phyloP scores from a whole-genome alignment of 805 yeast genomes.

The Kodamaea neixiangensis region DNA sequence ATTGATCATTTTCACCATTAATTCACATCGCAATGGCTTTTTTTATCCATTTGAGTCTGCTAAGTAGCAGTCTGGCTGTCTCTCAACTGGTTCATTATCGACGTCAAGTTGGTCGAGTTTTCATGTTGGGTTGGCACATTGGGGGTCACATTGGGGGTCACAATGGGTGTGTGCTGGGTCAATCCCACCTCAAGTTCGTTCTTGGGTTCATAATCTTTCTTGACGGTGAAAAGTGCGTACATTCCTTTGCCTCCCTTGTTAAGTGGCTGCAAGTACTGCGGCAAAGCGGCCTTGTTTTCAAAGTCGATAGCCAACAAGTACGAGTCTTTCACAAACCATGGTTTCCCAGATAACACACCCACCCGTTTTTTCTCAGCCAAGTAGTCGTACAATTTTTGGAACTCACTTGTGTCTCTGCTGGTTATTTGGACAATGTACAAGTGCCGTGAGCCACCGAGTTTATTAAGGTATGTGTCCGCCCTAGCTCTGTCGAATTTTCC shows the following conservation, averaged over 20 bases:
- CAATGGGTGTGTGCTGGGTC: not conserved
- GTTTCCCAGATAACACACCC: constrained; percentile 59
- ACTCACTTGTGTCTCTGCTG: constrained; percentile 19
- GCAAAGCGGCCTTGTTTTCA: constrained; percentile 19
- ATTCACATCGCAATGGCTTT: not conserved
- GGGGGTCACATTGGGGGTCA: not conserved
- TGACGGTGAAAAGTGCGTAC: constrained; percentile 39
- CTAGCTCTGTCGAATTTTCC: constrained; percentile 59
- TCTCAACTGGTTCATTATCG: constrained; percentile 10
- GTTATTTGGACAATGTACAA: constrained; percentile 52
- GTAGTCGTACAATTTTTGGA: constrained; percentile 41
- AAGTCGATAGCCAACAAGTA: constrained; percentile 50
- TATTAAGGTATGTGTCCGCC: constrained; percentile 59
- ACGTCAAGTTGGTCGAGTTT: constrained; percentile 4
- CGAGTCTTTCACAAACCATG: constrained; percentile 59
- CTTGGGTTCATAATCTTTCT: constrained; percentile 34
- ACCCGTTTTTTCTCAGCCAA: constrained; percentile 48
- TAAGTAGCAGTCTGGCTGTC: constrained; percentile 4
- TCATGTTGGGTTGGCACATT: not conserved
- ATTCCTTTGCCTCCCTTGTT: constrained; percentile 24
- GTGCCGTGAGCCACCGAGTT: constrained; percentile 51
- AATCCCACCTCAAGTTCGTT: constrained; percentile 7
- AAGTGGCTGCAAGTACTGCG: constrained; percentile 20
- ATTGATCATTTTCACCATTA: not conserved
- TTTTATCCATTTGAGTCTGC: not conserved